Base-by-base conservation (phyloP, 2,329 filamentous ascomycete species). In the Kalmusia sp. region DNA sequence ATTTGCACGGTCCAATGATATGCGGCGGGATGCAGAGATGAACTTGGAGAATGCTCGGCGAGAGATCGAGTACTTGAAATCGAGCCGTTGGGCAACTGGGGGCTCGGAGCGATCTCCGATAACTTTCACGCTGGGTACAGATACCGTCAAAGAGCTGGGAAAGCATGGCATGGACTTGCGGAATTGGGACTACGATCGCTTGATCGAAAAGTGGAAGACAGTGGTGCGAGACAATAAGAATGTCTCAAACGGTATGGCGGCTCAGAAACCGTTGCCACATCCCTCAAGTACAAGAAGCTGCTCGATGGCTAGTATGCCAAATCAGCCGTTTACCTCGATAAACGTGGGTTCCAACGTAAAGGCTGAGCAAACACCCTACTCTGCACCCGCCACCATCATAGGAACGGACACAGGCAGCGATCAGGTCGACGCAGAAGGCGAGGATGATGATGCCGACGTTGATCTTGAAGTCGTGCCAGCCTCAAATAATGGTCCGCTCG, bases 31-130 rank as follows among this genome's bases (percentile, higher is more conserved):
- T 17, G 65, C 71, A 2, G 70, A 74, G 41, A 61, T 66, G 11
- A 73, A 74, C 51, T 60, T 80, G 7, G 74, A 76, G 37, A 67
- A 67, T 17, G 74, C 76, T 6, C 69, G 74, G 28, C 69, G 73
- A 28, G 77, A 79, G 48, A 72, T 77, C 25, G 74, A 75, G 3
- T 73, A 77, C 50, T 69, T 81, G 12, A 73, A 70, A 49, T 63
- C 66, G 1, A 67, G 60, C 28, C 58, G 66, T 15, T 69, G 65
- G 63, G 53, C 67, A 14, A 56, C 64, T 2, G 68, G 62, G 9
- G 64, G 59, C 8, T 41, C 61, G 2, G 70, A 72, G 11, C 51
- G 66, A 6, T 67, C 67, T 12, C 69, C 71, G 11, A 69, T 74
- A 41, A 74, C 64, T 30, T 68, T 78, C 24, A 69, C 70, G 9